Evolutionary conservation across 208 protist species (phyloP), one percentile per base, ranked within the genome.

Genomic region (Sergeia podlipaevii): DNA sequence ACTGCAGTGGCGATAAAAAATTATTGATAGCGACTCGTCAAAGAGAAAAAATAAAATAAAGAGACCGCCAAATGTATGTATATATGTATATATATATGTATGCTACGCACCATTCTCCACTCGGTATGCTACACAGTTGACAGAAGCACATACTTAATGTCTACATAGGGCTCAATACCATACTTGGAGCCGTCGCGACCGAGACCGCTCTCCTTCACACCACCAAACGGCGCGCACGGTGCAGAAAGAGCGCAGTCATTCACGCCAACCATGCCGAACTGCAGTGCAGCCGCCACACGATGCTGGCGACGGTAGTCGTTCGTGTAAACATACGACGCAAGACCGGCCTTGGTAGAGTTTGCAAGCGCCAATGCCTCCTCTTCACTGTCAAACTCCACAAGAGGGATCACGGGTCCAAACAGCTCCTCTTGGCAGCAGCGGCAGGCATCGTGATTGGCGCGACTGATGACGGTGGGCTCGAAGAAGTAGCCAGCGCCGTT

Each of bases 111-210:
- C 21, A 21, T 49, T 4, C 30, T n/a, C 24, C 17, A 42, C 18
- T 32, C 17, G 26, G 38, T 5, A 18, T 59, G 18, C 50, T 61
- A 88, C 15, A 77, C 44, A n/a, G 68, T 78, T 26, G 85, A 93
- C 17, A 76, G 65, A 28, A 89, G 51, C 5, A 85, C 60, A 61
- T 93, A 90, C 70, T 96, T 96, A 55, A 81, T 74, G 65, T 93
- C 73, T 21, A 85, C 29, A 51, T 86, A 96, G 1, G 77, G 58
- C n/a, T 96, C 83, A 47, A 93, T 93, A 45, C 89, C 89, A 53
- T 96, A 91, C 66, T 80, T 85, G 64, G 85, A 91, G 43, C 83
- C 90, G 50, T 97, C 91, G 7, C 82, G 77, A 13, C 91, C 93
- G 17, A 96, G 70, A 20, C 93, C 93, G 54, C 75, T 87, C 24